These are phyloP conservation scores for Yamadazyma sp. DNA, from an alignment of 1,139 yeast genomes.

Conservation along the genomic window DNA sequence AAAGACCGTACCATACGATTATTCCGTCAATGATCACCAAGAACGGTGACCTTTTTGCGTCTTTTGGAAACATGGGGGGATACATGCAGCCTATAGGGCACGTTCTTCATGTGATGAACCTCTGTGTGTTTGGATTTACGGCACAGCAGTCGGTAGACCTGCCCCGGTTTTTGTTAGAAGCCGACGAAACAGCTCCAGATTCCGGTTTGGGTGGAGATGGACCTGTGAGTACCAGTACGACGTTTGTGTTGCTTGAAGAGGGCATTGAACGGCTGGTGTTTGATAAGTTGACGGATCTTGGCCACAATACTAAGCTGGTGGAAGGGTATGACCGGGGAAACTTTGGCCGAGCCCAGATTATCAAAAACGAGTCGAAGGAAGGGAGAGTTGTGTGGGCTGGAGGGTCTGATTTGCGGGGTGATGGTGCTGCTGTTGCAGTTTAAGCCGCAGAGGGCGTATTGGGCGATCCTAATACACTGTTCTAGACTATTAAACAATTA, in stretches of 20 bases:
- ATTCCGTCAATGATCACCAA: conserved; percentile 72
- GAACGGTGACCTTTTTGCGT: conserved; percentile 53
- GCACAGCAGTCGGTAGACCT: conserved; percentile 79
- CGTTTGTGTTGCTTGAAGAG: conserved; percentile 65
- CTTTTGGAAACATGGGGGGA: conserved; percentile 87
- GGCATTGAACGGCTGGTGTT: conserved; percentile 51
- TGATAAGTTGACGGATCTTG: conserved; percentile 46
- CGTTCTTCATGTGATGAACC: conserved; percentile 70
- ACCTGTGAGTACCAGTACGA: conserved; percentile 59
- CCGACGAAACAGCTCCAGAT: conserved; percentile 41
- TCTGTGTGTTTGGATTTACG: conserved; percentile 60
- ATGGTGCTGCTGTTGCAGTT: conserved; percentile 71
- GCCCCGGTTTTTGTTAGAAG: conserved; percentile 66
- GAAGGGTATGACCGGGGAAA: conserved; percentile 44
- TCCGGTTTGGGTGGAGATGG: conserved; percentile 65
- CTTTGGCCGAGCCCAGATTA: conserved; percentile 78
- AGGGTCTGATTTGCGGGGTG: conserved; percentile 80
- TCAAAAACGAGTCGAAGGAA: conserved; percentile 42
- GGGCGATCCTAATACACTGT: no score
- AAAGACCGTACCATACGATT: conserved; percentile 81
- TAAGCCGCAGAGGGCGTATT: not conserved
- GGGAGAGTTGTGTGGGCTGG: conserved; percentile 57
- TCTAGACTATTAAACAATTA: no score
- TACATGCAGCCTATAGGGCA: conserved; percentile 88
- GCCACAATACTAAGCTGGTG: conserved; percentile 56